Base-by-base conservation (phyloP, 108 stramenopile genomes). In the Discostella pseudostelligera region DNA sequence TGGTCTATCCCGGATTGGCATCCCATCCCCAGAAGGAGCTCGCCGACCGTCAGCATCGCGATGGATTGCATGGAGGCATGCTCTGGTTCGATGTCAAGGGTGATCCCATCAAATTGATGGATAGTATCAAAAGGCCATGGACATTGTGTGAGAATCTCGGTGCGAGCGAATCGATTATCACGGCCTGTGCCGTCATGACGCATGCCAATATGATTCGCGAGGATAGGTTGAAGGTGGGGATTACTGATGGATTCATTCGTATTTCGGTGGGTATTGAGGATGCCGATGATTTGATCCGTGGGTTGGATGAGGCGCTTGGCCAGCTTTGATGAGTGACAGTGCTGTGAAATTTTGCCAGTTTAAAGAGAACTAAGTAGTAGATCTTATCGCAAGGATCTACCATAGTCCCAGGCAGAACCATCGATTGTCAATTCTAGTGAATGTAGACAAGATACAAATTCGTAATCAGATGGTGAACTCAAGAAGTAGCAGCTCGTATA, bases 51-150 rank as follows among this genome's bases (percentile, higher is more conserved):
- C 87, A 89, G 64, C 89, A 90, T 62, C 51, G 75, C 36, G 77
- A 85, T 49, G 81, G 83, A 29, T 68, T 88, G 67, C 89, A 90
- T 58, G 92, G 89, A 19, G 85, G 86, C 43, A 93, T 93, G 92
- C 82, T 91, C 25, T 87, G 87, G 87, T 90, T 87, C 64, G 85
- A 92, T 66, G 83, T 92, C 59, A 83, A 73, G 54, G 90, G 90
- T 29, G 88, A 85, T 29, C 86, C 85, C 26, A 85, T 84, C 65
- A 87, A 82, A 76, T 78, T 92, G 56, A 87, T 92, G 87, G 82
- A 88, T 61, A 72, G 40, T 44, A 83, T 83, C 57, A 87, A 88
- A 74, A 76, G 89, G 20, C 89, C 89, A 21, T 90, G 89, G 89
- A 85, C 83, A 20, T 59, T 90, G 39, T 90, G 87, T 59, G 89